phyloP scores from a whole-genome alignment of 148 eudicot species.

The Rhododendron molle region DNA sequence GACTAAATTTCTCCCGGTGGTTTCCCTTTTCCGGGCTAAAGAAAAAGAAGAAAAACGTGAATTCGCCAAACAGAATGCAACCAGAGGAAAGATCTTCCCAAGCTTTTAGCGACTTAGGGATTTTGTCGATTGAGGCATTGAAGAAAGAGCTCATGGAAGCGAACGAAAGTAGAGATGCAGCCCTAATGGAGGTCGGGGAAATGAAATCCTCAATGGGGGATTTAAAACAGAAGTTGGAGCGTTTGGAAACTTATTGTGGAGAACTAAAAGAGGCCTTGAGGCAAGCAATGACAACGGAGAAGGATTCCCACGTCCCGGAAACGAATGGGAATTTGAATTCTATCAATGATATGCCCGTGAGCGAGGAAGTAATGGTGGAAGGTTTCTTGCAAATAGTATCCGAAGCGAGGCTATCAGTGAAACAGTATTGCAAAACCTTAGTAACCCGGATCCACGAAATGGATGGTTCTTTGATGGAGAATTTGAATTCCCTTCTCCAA shows the following conservation, averaged over 20 bases:
- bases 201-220: constrained; percentile 78
- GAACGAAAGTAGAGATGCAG: constrained; percentile 59
- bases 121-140: constrained; percentile 45
- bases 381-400: constrained; percentile 90
- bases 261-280: constrained; percentile 66
- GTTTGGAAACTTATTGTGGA: constrained; percentile 67
- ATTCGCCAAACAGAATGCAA: constrained; percentile 44
- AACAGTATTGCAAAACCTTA: constrained; percentile 77
- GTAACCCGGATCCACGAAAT: constrained; percentile 52
- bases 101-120: constrained; percentile 34
- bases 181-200: constrained; percentile 58
- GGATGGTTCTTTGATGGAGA: constrained; percentile 48
- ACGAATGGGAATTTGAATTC: constrained; percentile 17
- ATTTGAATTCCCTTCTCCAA: constrained; percentile 55
- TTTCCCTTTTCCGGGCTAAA: constrained; percentile 67
- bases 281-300: constrained; percentile 33
- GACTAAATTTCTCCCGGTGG: constrained; percentile 56
- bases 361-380: constrained; percentile 78
- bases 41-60: constrained; percentile 56
- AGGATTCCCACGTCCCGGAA: constrained; percentile 20
- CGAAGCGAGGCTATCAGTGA: constrained; percentile 78
- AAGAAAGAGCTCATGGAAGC: constrained; percentile 70
- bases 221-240: constrained; percentile 55
- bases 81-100: constrained; percentile 51
- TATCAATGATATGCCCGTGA: constrained; percentile 45